These are phyloP conservation scores for Aureobasidium sp. DNA, from an alignment of 2,329 filamentous ascomycete species.

Conservation along the genomic window DNA sequence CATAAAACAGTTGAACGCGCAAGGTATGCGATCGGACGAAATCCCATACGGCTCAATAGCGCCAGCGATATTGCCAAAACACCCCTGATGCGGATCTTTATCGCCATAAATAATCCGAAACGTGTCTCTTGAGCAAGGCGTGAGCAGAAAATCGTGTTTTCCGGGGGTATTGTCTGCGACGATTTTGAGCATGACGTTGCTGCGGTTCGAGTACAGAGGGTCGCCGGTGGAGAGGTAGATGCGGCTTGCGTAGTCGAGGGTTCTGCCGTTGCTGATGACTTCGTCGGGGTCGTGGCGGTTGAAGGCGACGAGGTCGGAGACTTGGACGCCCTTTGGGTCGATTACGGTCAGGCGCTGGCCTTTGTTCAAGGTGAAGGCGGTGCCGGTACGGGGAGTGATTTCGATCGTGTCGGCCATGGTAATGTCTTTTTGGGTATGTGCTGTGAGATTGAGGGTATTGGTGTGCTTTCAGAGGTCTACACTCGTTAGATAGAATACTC, in stretches of 20 bases:
- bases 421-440: not conserved
- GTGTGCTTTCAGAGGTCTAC: not conserved
- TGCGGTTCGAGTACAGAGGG: slow-evolving; percentile 21
- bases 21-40: slow-evolving; percentile 21
- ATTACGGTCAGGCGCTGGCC: slow-evolving; percentile 21
- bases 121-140: slow-evolving; percentile 22
- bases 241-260: slow-evolving; percentile 22
- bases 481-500: not conserved
- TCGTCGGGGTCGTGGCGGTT: slow-evolving; percentile 19
- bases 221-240: slow-evolving; percentile 21
- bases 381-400: slow-evolving; percentile 18
- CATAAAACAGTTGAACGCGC: slow-evolving; percentile 27
- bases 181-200: slow-evolving; percentile 17
- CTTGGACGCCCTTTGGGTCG: slow-evolving; percentile 21
- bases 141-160: slow-evolving; percentile 22
- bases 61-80: slow-evolving; percentile 24
- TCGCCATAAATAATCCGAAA: slow-evolving; percentile 24
- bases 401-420: slow-evolving; percentile 9
- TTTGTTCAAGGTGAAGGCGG: slow-evolving; percentile 20
- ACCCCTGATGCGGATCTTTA: slow-evolving; percentile 24
- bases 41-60: slow-evolving; percentile 21
- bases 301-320: slow-evolving; percentile 21
- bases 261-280: slow-evolving; percentile 22
- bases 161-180: slow-evolving; percentile 17
- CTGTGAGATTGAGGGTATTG: not conserved